Evolutionary conservation across 2,329 filamentous ascomycete species (phyloP), one percentile per base, ranked within the genome.

Genomic region (Alternaria ventricosa): DNA sequence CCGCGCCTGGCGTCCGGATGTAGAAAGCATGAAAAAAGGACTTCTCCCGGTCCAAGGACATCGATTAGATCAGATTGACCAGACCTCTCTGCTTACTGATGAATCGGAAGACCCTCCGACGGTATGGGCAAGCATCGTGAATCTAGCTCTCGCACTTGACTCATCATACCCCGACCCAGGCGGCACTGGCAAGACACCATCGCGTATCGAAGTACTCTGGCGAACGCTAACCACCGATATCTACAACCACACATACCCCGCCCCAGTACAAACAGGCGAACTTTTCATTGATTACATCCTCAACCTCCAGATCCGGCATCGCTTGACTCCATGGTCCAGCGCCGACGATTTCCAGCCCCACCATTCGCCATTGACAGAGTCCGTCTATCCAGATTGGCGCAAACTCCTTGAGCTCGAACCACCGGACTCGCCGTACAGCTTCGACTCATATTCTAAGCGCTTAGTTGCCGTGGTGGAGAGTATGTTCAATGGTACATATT

Each of bases 221-320:
- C 53, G 70, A 22, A 74, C 71, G 12, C 47, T 75, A 6, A 72
- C 68, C 18, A 75, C 70, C 5, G 66, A 75, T 54, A 73, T 66
- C 13, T 75, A 74, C 46, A 59, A 65, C 18, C 61, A 73, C 12
- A 60, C 33, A 12, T 69, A 65, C 27, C 73, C 71, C 10, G 71
- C 73, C 6, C 73, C 72, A 1, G 3, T 47, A 2, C 8, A 61
- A 45, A 55, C 61, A 1, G 72, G 71, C 1, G 43, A 54, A 1
- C 57, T 75, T 0, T 75, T 75, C 61, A 73, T 75, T 18, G 72
- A 74, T 33, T 75, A 74, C 50, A 70, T 74, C 11, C 60, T 75
- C 9, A 74, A 73, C 57, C 64, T 75, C 7, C 73, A 74, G 51
- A 71, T 75, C 22, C 65, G 71, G 5, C 72, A 75, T 41, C 68